Percentiles rank a stretch among this genome's conserved stretches.
phyloP scores from a whole-genome alignment of 2,329 filamentous ascomycete genomes.

The Ceratocystis ficicola region DNA sequence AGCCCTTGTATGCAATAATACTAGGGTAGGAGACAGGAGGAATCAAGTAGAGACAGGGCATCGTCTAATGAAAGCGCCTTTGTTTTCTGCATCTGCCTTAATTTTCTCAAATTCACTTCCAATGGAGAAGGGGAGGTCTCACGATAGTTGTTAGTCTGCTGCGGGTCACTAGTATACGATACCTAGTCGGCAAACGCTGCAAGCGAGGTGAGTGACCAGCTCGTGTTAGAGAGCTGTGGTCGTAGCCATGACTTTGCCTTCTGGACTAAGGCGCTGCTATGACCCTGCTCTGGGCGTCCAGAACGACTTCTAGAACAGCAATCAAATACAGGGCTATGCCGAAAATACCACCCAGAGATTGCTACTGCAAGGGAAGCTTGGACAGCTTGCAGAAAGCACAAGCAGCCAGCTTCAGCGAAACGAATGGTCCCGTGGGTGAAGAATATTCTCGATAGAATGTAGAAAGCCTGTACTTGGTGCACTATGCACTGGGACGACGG shows the following conservation, averaged over 20 bases:
- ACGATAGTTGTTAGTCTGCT: background rate
- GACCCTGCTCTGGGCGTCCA: background rate
- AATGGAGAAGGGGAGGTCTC: background rate
- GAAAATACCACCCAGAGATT: slow-evolving; percentile 4
- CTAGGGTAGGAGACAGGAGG: background rate
- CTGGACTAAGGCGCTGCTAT: slow-evolving; percentile 6
- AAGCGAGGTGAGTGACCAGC: background rate
- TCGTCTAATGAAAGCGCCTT: background rate
- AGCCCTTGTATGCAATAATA: background rate
- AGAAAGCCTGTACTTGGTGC: background rate
- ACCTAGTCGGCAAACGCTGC: background rate
- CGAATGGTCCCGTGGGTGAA: background rate
- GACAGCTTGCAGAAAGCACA: slow-evolving; percentile 8
- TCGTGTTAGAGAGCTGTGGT: background rate
- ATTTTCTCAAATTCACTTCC: background rate
- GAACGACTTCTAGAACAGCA: background rate
- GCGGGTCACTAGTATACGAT: background rate
- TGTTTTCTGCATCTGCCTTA: too few species aligned
- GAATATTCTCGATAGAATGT: background rate
- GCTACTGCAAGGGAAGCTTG: background rate
- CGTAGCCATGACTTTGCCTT: background rate
- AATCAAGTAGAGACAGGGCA: background rate
- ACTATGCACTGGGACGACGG: background rate
- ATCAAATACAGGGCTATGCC: slow-evolving; percentile 5
- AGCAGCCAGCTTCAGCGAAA: background rate